Evolutionary conservation across 441 rosid genomes (phyloP).

Genomic region (California macrophylla): DNA sequence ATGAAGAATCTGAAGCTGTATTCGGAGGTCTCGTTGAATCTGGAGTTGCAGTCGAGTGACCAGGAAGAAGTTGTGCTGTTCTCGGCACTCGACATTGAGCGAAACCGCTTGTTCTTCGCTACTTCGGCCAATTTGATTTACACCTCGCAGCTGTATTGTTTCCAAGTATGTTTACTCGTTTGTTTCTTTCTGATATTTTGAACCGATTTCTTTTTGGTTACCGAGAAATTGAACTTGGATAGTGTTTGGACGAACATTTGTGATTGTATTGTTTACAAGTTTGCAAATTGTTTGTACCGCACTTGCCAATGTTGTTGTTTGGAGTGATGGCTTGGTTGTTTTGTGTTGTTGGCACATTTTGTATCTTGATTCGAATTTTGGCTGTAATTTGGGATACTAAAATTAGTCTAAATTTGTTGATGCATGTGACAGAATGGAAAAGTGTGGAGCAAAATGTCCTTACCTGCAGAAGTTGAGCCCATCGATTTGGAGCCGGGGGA

Average conservation of each 20-base stretch:
- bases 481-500: slow-evolving; percentile 64
- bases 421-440: slow-evolving; percentile 42
- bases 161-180: slow-evolving; percentile 35
- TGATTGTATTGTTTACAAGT: too few species aligned
- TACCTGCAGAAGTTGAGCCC: slow-evolving; percentile 36
- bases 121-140: slow-evolving; percentile 56
- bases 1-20: slow-evolving; percentile 78
- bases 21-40: slow-evolving; percentile 44
- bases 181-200: background rate
- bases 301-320: too few species aligned
- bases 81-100: slow-evolving; percentile 68
- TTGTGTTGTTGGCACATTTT: too few species aligned
- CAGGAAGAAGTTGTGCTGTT: slow-evolving; percentile 43
- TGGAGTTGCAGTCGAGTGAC: slow-evolving; percentile 36
- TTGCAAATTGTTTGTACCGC: too few species aligned
- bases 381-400: background rate
- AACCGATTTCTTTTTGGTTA: background rate
- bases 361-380: background rate
- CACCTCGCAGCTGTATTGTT: slow-evolving; percentile 48
- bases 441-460: slow-evolving; percentile 23
- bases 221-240: background rate
- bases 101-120: slow-evolving; percentile 69
- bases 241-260: background rate
- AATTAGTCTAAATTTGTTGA: background rate
- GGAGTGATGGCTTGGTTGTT: too few species aligned